Evolutionary conservation across 257 asterid species (phyloP), one percentile per base, ranked within the genome.

Genomic region (Solanum dulcamara): DNA sequence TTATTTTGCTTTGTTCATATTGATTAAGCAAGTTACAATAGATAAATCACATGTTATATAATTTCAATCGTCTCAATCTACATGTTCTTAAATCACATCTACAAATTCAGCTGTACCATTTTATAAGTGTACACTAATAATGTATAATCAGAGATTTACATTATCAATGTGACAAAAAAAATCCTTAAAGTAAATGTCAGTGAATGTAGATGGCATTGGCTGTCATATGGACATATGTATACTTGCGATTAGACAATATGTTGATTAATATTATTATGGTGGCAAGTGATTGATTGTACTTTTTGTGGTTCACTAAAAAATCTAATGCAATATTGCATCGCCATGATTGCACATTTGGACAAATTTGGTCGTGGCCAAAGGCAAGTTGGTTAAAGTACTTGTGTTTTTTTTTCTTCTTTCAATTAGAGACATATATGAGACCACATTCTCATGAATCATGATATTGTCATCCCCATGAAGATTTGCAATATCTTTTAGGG

Each of bases 401-500:
- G 0, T 9, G n/a, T 33, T 32, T 68, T 4, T 12, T 42, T 14
- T n/a, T 42, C 50, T 24, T 5, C 46, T 24, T 12, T 74, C n/a
- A 42, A 40, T n/a, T 74, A 24, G n/a, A 24, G 81, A 74, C 57
- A 12, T 68, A 32, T 67, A 7, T 72, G 35, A 87, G 89, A 87
- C 85, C 51, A 64, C 64, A 3, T 20, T 77, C 17, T 86, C 62
- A 22, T 85, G 74, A 85, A 72, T 48, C 86, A 81, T 71, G 67
- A 85, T 38, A 72, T 4, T 62, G 66, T 77, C 50, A 74, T 75
- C 86, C 79, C 85, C 7, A 66, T 38, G 8, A 74, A 83, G 88
- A 85, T 85, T 14, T 85, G 35, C 81, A 75, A 51, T 55, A 88
- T 88, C 90, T 83, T 82, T 17, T 26, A 44, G 83, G 24, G 80